Base-by-base conservation (phyloP, 495 filamentous ascomycete genomes). In the Xylaria palmicola region DNA sequence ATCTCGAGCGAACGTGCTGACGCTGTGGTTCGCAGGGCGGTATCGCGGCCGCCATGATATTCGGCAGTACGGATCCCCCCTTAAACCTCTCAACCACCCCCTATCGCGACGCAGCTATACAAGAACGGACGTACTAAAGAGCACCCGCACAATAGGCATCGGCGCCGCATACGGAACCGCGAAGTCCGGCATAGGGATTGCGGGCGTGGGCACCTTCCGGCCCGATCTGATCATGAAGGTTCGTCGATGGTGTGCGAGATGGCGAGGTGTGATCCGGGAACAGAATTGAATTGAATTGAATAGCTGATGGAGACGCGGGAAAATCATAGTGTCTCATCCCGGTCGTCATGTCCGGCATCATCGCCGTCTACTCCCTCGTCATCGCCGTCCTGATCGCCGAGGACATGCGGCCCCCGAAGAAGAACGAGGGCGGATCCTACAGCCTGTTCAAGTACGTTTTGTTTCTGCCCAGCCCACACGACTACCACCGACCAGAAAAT, bases 311-410 rank as follows among this genome's bases (percentile, higher is more conserved):
- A n/a, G n/a, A n/a, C 49, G 39, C 70, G 74, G 64, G 72, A 66
- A 24, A 10, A 29, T 15, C 22, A 56, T 64, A 93, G 92, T 96
- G 90, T 48, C 81, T 97, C 37, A 93, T 95, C 68, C 94, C 93
- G 56, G 93, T 98, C 64, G 91, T 99, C 79, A 99, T 99, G 94
- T 95, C 94, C 71, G 94, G 94, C 83, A 99, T 99, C 71, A 92
- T 99, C 66, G 94, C 94, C 36, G 95, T 99, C 64, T 99, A 99
- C 78, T 87, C 92, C 36, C 90, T 99, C 45, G 94, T 99, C 64
- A 90, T 99, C 64, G 86, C 93, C 17, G 94, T 99, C 68, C 83
- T 99, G 32, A 98, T 98, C 71, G 89, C 92, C 15, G 86, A 88
- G 66, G 90, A 93, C 66, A 83, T 97, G 71, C 79, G 77, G 6